These are phyloP conservation scores for Thalassiosira profunda DNA, from an alignment of 108 stramenopile genomes.

Conservation along the genomic window DNA sequence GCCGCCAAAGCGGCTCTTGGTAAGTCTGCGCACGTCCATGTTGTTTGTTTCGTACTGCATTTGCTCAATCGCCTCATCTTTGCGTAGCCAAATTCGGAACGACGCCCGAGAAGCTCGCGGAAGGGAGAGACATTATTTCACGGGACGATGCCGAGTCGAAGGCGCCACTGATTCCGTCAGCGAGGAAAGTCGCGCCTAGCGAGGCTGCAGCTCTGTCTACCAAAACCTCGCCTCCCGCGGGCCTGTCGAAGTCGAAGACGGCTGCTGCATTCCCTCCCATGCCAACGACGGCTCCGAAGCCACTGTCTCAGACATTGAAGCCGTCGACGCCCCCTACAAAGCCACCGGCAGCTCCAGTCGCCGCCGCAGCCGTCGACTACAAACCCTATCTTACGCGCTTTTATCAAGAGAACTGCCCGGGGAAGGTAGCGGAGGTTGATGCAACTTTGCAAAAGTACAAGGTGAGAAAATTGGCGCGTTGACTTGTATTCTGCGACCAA, in stretches of 20 bases:
- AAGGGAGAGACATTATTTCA: conserved; percentile 41
- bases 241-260: conserved; percentile 2
- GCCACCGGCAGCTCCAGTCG: conserved; percentile 2
- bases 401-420: conserved; percentile 68
- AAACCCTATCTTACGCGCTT: conserved; percentile 60
- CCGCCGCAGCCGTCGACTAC: conserved; percentile 58
- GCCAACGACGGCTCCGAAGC: conserved; percentile 23
- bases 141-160: conserved; percentile 34
- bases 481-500: background rate
- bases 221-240: conserved; percentile 8
- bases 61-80: background rate
- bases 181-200: conserved; percentile 7
- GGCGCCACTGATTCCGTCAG: background rate
- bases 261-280: conserved; percentile 26
- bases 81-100: conserved; percentile 63
- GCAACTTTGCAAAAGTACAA: conserved; percentile 71
- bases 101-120: conserved; percentile 71
- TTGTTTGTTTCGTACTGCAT: no score
- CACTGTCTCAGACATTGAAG: conserved; percentile 9
- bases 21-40: conserved; percentile 13
- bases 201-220: conserved; percentile 9
- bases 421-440: conserved; percentile 69
- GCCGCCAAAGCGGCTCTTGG: conserved; percentile 64
- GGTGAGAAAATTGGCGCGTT: conserved; percentile 35
- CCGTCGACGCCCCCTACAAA: background rate